Evolutionary conservation across 1,284 basidiomycete species (phyloP).

Genomic region (Phlebopus sp.): DNA sequence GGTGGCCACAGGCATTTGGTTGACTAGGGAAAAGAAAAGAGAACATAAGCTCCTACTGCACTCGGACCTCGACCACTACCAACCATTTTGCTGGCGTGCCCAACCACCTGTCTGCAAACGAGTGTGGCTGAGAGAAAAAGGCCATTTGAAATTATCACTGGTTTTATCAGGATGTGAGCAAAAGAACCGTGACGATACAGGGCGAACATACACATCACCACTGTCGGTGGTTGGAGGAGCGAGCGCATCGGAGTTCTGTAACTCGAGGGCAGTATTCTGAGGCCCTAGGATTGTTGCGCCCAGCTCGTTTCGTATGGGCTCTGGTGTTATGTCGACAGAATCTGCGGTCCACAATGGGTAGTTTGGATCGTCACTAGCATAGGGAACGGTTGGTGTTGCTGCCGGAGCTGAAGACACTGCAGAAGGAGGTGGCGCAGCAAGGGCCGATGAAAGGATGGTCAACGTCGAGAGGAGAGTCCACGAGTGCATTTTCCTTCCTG

Average conservation of each 20-base stretch:
- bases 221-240: conserved; percentile 54
- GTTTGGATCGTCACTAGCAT: conserved; percentile 34
- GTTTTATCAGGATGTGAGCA: background rate
- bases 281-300: conserved; percentile 48
- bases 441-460: conserved; percentile 17
- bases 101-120: conserved; percentile 55
- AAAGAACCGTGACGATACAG: background rate
- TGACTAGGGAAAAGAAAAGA: conserved; percentile 25
- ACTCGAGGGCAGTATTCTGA: conserved; percentile 44
- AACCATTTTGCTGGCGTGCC: conserved; percentile 54
- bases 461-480: conserved; percentile 29
- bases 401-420: conserved; percentile 19
- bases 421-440: conserved; percentile 23
- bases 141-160: conserved; percentile 55
- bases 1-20: conserved; percentile 44
- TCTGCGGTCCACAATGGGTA: conserved; percentile 29
- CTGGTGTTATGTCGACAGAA: conserved; percentile 23
- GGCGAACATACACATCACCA: conserved; percentile 31
- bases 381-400: conserved; percentile 29
- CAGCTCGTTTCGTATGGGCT: conserved; percentile 37
- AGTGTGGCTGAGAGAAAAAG: conserved; percentile 54
- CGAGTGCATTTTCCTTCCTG: conserved; percentile 22
- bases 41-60: background rate
- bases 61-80: conserved; percentile 5
- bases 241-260: conserved; percentile 47